phyloP scores from a whole-genome alignment of 805 yeast genomes.

The Cyberlindnera bimundalis region DNA sequence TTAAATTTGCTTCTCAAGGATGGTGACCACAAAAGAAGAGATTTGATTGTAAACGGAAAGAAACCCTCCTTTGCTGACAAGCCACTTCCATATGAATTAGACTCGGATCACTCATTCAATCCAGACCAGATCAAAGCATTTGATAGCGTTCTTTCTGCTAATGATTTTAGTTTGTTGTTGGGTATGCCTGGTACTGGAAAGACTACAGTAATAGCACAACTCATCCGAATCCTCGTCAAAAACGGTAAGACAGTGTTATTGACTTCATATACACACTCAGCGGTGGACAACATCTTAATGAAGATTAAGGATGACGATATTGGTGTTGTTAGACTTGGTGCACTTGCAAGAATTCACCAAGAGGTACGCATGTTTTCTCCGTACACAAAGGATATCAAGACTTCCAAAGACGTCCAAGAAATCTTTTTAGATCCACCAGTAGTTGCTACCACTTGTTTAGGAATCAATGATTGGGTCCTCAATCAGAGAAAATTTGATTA shows the following conservation, averaged over 20 bases:
- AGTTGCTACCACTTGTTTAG: slow-evolving; percentile 87
- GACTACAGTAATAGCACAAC: slow-evolving; percentile 80
- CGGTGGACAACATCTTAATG: slow-evolving; percentile 87
- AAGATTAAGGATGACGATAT: slow-evolving; percentile 53
- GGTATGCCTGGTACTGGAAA: slow-evolving; percentile 99
- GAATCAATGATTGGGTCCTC: slow-evolving; percentile 63
- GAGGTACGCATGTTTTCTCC: slow-evolving; percentile 54
- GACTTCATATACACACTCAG: slow-evolving; percentile 90
- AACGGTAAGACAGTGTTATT: slow-evolving; percentile 67
- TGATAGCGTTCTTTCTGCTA: slow-evolving; percentile 54
- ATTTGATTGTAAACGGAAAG: slow-evolving; percentile 32
- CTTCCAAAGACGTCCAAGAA: slow-evolving; percentile 43
- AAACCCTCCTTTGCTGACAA: slow-evolving; percentile 29
- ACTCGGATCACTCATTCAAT: slow-evolving; percentile 43
- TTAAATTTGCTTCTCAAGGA: slow-evolving; percentile 57
- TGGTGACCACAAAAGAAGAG: slow-evolving; percentile 34
- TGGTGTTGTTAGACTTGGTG: slow-evolving; percentile 67
- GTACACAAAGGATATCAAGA: slow-evolving; percentile 35
- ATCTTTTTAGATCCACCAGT: slow-evolving; percentile 58
- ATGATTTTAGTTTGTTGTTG: slow-evolving; percentile 75
- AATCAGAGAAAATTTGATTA: slow-evolving; percentile 67
- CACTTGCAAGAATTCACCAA: slow-evolving; percentile 55
- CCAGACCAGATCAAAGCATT: slow-evolving; percentile 71
- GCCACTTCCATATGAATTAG: slow-evolving; percentile 23
- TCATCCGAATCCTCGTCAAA: slow-evolving; percentile 58